phyloP scores from a whole-genome alignment of 441 rosid genomes.

The Metrosideros polymorpha region DNA sequence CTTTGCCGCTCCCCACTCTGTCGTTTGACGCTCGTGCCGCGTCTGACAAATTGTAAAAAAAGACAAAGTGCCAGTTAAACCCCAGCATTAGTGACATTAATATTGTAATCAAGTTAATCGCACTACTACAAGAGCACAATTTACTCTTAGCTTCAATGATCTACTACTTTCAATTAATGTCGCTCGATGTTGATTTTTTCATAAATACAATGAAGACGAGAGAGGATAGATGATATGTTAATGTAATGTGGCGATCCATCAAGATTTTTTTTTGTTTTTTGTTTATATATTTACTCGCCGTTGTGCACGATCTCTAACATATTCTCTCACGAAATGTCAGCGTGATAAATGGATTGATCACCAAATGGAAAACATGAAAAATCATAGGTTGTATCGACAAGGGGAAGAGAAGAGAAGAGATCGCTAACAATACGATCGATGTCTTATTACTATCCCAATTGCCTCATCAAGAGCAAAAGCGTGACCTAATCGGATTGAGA shows the following conservation, averaged over 20 bases:
- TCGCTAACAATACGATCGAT: neutral
- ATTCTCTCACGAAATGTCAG: too few relatives aligned
- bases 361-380: neutral
- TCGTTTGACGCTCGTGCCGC: neutral
- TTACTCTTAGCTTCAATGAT: neutral
- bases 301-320: neutral
- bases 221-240: fast-evolving
- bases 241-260: neutral
- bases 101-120: neutral
- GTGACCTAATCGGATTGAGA: neutral
- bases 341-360: too few relatives aligned
- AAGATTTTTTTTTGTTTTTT: too few relatives aligned
- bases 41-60: neutral
- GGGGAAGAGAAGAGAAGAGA: neutral
- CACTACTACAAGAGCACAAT: neutral
- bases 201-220: neutral
- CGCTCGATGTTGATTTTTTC: neutral
- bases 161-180: neutral
- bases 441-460: neutral
- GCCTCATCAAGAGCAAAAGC: neutral
- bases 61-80: neutral
- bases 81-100: neutral
- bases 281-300: neutral
- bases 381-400: neutral
- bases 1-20: neutral